A percentile compares a stretch with the other conserved stretches of the same genome.
Evolutionary conservation across 2,329 filamentous ascomycete genomes (phyloP).

Genomic region (Colletotrichum plurivorum): DNA sequence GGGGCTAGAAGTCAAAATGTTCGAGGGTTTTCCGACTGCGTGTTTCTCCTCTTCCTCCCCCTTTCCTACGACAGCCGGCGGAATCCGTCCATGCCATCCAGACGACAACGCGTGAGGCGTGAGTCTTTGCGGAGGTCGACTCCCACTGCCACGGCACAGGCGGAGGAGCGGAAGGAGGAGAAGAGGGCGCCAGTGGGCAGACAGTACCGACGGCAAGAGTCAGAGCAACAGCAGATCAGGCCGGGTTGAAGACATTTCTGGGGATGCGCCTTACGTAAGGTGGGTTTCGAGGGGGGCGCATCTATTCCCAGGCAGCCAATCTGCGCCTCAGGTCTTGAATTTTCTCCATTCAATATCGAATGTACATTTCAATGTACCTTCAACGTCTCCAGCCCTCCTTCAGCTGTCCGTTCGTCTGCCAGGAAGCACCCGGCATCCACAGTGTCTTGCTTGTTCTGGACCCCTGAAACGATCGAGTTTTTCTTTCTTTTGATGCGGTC

Average conservation of each 20-base stretch:
- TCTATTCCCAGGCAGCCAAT: constrained; percentile 35
- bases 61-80: constrained; percentile 6
- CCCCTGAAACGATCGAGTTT: constrained; percentile 40
- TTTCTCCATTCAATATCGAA: constrained; percentile 4
- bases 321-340: constrained; percentile 5
- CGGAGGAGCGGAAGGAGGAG: background rate
- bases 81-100: background rate
- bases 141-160: too few species aligned
- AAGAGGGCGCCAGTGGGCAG: constrained; percentile 4
- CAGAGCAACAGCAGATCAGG: constrained; percentile 26
- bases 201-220: constrained; percentile 12
- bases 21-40: background rate
- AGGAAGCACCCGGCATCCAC: constrained; percentile 36
- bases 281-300: constrained; percentile 10
- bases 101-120: constrained; percentile 13
- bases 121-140: background rate
- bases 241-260: constrained; percentile 16
- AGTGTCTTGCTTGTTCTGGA: constrained; percentile 37
- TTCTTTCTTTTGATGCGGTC: constrained; percentile 30
- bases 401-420: constrained; percentile 26
- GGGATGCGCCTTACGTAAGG: constrained; percentile 33
- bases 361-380: constrained; percentile 27
- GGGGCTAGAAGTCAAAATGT: constrained; percentile 6
- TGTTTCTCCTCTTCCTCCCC: constrained; percentile 4
- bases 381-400: constrained; percentile 31